Percentiles rank a stretch among this genome's conserved stretches.
Evolutionary conservation across 2,329 filamentous ascomycete genomes (phyloP).

Genomic region (Fusarium redolens): DNA sequence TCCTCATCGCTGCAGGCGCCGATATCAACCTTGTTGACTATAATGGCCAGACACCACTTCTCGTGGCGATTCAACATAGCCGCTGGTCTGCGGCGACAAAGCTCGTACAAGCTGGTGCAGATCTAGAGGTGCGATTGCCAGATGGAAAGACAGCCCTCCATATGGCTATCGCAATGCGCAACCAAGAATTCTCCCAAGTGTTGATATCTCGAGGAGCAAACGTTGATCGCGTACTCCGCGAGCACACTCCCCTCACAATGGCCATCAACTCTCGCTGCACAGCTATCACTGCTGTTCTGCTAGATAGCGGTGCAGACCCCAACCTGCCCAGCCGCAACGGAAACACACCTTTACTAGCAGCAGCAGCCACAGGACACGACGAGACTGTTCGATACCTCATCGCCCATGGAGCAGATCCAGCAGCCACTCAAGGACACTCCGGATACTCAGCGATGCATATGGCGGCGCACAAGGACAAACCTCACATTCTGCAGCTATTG

Average conservation of each 20-base stretch:
- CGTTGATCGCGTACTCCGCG: conserved; percentile 41
- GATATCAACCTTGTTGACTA: conserved; percentile 42
- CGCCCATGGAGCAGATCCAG: conserved; percentile 41
- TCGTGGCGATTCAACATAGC: conserved; percentile 39
- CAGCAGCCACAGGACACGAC: conserved; percentile 44
- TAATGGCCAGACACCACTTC: conserved; percentile 42
- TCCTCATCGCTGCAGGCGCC: conserved; percentile 41
- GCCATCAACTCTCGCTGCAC: conserved; percentile 44
- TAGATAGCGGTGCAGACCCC: conserved; percentile 43
- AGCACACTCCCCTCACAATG: conserved; percentile 45
- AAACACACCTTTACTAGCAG: conserved; percentile 44
- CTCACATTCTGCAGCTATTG: conserved; percentile 39
- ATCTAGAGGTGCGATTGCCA: conserved; percentile 41
- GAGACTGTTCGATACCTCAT: conserved; percentile 46
- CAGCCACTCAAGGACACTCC: conserved; percentile 35
- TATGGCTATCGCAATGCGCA: conserved; percentile 43
- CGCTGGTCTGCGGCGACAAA: conserved; percentile 41
- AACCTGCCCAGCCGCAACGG: conserved; percentile 43
- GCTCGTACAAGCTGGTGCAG: conserved; percentile 43
- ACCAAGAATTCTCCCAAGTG: conserved; percentile 44
- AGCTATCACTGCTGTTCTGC: conserved; percentile 42
- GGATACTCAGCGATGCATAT: conserved; percentile 46
- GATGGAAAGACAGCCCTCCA: conserved; percentile 46
- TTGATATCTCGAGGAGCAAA: conserved; percentile 44
- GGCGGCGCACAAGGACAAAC: conserved; percentile 45